Conservation (phyloP, 768 basidiomycete genomes). For the Crepidotus variabilis region DNA sequence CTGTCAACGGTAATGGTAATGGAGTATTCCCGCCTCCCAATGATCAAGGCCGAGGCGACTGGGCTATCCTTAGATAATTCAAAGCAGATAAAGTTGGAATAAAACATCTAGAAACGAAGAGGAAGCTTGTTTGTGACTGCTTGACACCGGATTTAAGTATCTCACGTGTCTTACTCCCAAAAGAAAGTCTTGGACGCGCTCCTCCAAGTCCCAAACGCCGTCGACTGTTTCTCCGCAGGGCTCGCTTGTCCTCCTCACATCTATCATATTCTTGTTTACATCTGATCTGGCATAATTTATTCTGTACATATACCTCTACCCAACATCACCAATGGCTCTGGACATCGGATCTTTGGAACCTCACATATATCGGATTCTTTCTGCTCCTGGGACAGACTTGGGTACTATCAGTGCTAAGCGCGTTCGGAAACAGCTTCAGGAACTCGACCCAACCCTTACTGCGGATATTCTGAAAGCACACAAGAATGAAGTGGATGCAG, state of each 20-base stretch:
- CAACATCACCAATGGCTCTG: constrained; percentile 38
- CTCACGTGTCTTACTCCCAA: neutral
- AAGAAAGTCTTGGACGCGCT: constrained; percentile 6
- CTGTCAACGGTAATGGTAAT: constrained; percentile 29
- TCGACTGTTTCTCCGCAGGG: neutral
- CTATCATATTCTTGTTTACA: constrained; percentile 2
- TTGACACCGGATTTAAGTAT: constrained; percentile 3
- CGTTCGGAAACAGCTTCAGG: constrained; percentile 72
- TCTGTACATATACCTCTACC: constrained; percentile 16
- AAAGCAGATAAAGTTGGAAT: neutral
- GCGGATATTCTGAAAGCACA: constrained; percentile 59
- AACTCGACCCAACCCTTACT: constrained; percentile 50
- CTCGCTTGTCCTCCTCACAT: neutral
- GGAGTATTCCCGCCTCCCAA: constrained; percentile 61
- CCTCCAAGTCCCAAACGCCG: neutral
- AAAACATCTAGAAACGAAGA: neutral
- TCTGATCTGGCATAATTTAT: constrained; percentile 11
- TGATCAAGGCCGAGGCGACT: constrained; percentile 62
- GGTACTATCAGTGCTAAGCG: constrained; percentile 82
- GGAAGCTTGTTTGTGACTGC: constrained; percentile 8
- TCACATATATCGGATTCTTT: constrained; percentile 65
- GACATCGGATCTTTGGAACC: constrained; percentile 54
- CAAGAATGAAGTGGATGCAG: constrained; percentile 62
- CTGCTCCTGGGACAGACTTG: constrained; percentile 75
- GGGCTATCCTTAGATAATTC: constrained; percentile 54